A percentile compares a stretch with the other conserved stretches of the same genome.
Conservation (phyloP, 805 yeast genomes). For the Ogataea degrootiae region DNA sequence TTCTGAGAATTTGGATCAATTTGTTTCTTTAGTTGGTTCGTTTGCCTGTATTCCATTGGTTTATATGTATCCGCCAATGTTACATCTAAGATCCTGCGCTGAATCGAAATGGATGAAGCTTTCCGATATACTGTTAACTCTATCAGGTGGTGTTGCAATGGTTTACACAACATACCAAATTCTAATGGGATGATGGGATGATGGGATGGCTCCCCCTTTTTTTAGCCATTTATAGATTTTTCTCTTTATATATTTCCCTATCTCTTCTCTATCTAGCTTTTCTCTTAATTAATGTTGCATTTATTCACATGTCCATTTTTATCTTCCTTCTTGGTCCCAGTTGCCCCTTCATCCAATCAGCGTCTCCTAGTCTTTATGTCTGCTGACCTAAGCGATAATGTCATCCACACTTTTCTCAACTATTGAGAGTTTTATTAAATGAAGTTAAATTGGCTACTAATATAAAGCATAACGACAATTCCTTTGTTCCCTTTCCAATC, state of each 20-base stretch:
- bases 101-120: constrained; percentile 34
- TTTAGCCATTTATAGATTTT: not conserved
- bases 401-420: too few species aligned
- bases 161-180: constrained; percentile 64
- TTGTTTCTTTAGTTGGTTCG: constrained; percentile 78
- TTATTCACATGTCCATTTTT: constrained; percentile 4
- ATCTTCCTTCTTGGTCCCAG: not conserved
- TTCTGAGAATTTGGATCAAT: constrained; percentile 62
- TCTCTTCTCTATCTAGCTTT: not conserved
- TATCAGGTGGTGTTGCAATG: constrained; percentile 59
- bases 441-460: too few species aligned
- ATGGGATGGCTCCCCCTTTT: not conserved
- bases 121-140: constrained; percentile 45
- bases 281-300: not conserved
- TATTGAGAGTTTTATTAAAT: too few species aligned
- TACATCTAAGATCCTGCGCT: constrained; percentile 55
- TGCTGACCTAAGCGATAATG: too few species aligned
- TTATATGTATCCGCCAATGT: constrained; percentile 79
- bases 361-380: too few species aligned
- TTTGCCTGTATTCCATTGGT: constrained; percentile 84
- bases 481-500: too few species aligned
- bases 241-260: not conserved
- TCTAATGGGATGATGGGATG: constrained; percentile 20
- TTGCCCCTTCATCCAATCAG: too few species aligned
- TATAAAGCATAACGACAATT: too few species aligned